Percentiles rank a stretch among this genome's conserved stretches.
These are phyloP conservation scores for Stropharia rugosoannulata DNA, from an alignment of 768 basidiomycete genomes.

Conservation along the genomic window DNA sequence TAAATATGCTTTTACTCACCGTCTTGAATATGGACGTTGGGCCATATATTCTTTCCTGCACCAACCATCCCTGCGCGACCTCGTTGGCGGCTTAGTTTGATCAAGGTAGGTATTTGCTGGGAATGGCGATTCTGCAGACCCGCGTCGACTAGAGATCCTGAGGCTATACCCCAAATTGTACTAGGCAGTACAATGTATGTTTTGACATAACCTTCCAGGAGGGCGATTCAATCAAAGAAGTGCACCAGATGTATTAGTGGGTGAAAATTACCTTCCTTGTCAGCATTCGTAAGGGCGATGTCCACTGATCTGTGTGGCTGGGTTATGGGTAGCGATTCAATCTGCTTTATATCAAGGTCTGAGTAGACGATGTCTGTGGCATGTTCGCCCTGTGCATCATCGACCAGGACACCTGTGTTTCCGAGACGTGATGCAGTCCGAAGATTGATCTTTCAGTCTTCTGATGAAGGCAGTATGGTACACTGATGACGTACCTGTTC, in stretches of 20 bases:
- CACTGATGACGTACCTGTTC: constrained; percentile 36
- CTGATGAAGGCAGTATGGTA: neutral
- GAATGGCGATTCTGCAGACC: constrained; percentile 56
- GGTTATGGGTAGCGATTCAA: constrained; percentile 43
- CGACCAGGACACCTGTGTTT: constrained; percentile 19
- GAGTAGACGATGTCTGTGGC: constrained; percentile 41
- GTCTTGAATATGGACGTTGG: constrained; percentile 53
- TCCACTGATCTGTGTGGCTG: constrained; percentile 55
- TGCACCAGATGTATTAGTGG: neutral
- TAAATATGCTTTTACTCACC: constrained; percentile 27
- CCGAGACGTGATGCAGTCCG: neutral
- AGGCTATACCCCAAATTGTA: constrained; percentile 60
- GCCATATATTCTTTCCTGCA: constrained; percentile 58
- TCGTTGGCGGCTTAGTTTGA: constrained; percentile 44
- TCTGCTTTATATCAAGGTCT: constrained; percentile 44
- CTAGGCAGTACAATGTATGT: constrained; percentile 52
- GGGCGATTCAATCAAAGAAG: neutral
- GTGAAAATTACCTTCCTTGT: constrained; percentile 34
- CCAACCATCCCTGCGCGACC: constrained; percentile 56
- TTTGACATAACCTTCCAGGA: constrained; percentile 43
- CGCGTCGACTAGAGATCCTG: constrained; percentile 42
- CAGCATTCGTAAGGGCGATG: neutral
- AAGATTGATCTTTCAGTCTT: neutral
- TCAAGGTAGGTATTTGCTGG: constrained; percentile 47
- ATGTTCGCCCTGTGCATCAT: constrained; percentile 42